Evolutionary conservation across 768 basidiomycete species (phyloP).

Genomic region (Dioszegia aurantiaca): DNA sequence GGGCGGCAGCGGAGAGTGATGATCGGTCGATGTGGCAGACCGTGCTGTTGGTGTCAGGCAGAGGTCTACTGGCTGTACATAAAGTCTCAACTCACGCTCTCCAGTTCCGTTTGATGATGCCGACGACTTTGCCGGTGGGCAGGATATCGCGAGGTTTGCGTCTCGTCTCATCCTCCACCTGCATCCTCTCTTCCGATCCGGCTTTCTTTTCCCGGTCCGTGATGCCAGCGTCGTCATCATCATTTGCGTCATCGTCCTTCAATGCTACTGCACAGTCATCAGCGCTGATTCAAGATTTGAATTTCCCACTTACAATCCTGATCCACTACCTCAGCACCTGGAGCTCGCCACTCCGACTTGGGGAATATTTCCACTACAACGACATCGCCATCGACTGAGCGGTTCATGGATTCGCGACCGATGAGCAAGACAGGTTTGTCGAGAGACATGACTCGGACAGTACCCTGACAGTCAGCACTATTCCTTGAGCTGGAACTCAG

Average conservation of each 20-base stretch:
- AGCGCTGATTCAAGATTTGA: neutral
- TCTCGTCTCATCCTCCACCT: conserved; percentile 41
- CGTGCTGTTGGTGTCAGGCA: conserved; percentile 57
- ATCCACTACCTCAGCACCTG: conserved; percentile 87
- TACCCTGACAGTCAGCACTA: conserved; percentile 59
- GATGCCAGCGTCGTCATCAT: conserved; percentile 53
- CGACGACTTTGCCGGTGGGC: conserved; percentile 87
- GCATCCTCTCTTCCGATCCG: conserved; percentile 46
- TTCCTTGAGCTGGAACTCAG: neutral
- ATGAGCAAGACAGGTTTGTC: conserved; percentile 76
- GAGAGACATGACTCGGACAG: conserved; percentile 70
- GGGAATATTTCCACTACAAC: conserved; percentile 86
- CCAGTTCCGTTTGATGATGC: conserved; percentile 94
- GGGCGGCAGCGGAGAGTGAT: conserved; percentile 73
- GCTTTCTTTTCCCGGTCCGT: conserved; percentile 55
- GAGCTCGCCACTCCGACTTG: conserved; percentile 85
- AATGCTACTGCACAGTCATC: conserved; percentile 62
- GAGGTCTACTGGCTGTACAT: neutral
- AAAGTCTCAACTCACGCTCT: conserved; percentile 64
- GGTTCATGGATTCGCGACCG: conserved; percentile 91
- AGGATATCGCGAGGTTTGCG: conserved; percentile 61
- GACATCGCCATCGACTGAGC: conserved; percentile 87
- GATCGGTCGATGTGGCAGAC: conserved; percentile 93
- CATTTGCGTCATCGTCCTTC: conserved; percentile 82
- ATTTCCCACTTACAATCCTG: conserved; percentile 66